phyloP scores from a whole-genome alignment of 139 green algal genomes.

The Haematococcus sp. region DNA sequence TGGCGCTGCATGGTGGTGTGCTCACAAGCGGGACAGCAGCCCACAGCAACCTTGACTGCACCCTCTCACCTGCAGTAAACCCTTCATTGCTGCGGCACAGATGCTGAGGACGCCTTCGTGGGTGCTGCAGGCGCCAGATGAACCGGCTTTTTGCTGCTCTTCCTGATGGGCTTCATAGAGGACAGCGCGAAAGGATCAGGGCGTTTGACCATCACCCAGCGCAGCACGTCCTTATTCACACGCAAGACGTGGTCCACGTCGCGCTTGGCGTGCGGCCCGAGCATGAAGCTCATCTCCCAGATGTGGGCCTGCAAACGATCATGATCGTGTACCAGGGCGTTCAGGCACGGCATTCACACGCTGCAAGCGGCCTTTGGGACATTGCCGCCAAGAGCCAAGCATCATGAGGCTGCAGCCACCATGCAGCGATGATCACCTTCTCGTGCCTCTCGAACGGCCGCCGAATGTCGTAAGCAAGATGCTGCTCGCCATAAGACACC shows the following conservation, averaged over 20 bases:
- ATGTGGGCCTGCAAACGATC: conserved; percentile 56
- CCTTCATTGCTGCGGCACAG: too few species aligned
- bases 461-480: conserved; percentile 72
- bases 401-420: not conserved
- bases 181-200: too few species aligned
- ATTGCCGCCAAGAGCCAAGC: not conserved
- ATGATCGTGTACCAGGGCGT: not conserved
- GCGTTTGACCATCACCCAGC: conserved; percentile 68
- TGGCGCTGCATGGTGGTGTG: too few species aligned
- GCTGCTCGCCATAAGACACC: conserved; percentile 61
- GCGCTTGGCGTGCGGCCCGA: conserved; percentile 29
- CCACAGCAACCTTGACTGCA: too few species aligned
- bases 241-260: conserved; percentile 64
- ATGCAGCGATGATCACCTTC: conserved; percentile 40
- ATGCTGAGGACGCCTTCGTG: too few species aligned
- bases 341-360: not conserved
- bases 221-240: conserved; percentile 65
- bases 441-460: conserved; percentile 49
- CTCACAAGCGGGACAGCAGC: too few species aligned
- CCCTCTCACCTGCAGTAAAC: too few species aligned
- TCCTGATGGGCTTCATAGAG: too few species aligned
- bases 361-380: not conserved
- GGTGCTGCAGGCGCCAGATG: too few species aligned
- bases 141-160: too few species aligned
- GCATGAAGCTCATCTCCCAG: conserved; percentile 79